Evolutionary conservation across 192 early-diverging fungal genomes (phyloP).

Genomic region (Lobosporangium transversale): DNA sequence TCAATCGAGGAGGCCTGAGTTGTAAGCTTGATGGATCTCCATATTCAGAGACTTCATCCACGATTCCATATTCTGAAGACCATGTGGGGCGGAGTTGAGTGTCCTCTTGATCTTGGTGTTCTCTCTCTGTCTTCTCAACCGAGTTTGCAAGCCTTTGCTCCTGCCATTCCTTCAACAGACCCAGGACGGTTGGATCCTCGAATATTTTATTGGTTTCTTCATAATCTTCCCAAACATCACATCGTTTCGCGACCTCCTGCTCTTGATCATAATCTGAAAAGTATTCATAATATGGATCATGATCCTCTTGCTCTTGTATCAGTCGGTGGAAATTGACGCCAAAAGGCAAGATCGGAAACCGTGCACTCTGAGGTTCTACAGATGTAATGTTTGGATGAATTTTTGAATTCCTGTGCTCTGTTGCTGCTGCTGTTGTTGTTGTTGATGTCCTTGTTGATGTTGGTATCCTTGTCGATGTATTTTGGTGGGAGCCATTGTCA

Average conservation of each 20-base stretch:
- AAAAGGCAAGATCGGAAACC: conserved; percentile 18
- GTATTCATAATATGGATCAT: conserved; percentile 27
- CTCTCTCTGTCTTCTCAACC: not conserved
- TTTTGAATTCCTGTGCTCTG: too few relatives aligned
- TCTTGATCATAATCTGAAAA: conserved; percentile 21
- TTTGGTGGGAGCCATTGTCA: too few relatives aligned
- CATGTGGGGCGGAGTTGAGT: conserved; percentile 29
- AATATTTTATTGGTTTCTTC: conserved; percentile 22
- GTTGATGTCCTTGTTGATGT: too few relatives aligned
- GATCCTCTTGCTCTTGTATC: conserved; percentile 9
- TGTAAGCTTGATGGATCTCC: conserved; percentile 28
- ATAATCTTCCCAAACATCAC: conserved; percentile 14
- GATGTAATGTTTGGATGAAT: conserved; percentile 10
- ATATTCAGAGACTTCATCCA: conserved; percentile 20
- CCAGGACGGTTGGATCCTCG: conserved; percentile 32
- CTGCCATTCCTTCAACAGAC: conserved; percentile 38
- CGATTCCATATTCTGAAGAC: conserved; percentile 28
- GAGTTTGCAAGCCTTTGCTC: not conserved
- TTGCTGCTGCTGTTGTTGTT: too few relatives aligned
- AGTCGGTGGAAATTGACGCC: conserved; percentile 3
- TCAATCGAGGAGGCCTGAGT: not conserved
- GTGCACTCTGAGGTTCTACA: conserved; percentile 23
- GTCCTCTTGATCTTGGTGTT: not conserved
- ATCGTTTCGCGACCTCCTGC: conserved; percentile 3
- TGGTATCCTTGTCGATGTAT: too few relatives aligned